These are phyloP conservation scores for Amylostereum areolatum DNA, from an alignment of 1,284 basidiomycete species.

Conservation along the genomic window DNA sequence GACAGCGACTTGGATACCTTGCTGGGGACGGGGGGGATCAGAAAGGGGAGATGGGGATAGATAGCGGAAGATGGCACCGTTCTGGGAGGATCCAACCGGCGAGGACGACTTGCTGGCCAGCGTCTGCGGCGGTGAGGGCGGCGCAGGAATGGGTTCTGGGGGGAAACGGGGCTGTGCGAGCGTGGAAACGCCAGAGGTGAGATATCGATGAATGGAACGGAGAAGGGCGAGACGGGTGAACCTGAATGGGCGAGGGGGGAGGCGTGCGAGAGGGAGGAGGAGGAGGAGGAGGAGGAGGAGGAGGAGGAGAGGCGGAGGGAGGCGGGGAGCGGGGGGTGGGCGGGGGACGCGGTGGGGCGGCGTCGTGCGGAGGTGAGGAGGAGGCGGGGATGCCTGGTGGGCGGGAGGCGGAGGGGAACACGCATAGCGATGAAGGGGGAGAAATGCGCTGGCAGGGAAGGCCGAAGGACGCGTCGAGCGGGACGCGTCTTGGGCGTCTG, in stretches of 20 bases:
- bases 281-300: neutral
- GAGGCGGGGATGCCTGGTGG: no score
- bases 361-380: no score
- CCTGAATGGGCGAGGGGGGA: neutral
- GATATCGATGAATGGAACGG: constrained; percentile 1
- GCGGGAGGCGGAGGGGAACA: no score
- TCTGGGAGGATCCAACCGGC: constrained; percentile 75
- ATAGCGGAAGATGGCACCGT: constrained; percentile 43
- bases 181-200: constrained; percentile 15
- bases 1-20: constrained; percentile 64
- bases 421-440: no score
- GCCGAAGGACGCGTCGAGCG: no score
- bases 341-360: no score
- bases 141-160: constrained; percentile 62
- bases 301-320: neutral
- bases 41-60: neutral
- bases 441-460: no score
- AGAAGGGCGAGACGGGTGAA: neutral
- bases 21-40: constrained; percentile 28
- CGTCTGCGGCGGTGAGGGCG: constrained; percentile 48
- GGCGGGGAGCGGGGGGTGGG: neutral
- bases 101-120: constrained; percentile 58
- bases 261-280: neutral
- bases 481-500: no score
- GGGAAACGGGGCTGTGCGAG: constrained; percentile 50